Evolutionary conservation across 2,329 filamentous ascomycete genomes (phyloP).

Genomic region (Colletotrichum sp.): DNA sequence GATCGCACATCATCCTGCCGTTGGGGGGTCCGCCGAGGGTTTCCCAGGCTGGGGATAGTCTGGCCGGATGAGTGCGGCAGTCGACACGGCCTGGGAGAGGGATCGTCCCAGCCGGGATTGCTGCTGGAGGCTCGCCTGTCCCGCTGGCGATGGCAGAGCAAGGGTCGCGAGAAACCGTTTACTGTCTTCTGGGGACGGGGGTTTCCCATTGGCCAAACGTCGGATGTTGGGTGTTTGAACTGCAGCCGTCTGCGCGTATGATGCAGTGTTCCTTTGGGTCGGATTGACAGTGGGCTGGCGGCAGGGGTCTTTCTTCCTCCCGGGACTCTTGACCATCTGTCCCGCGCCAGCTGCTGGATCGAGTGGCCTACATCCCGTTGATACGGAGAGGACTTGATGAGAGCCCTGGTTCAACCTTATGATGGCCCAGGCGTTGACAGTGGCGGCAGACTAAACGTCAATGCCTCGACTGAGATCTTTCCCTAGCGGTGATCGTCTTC

Average conservation of each 20-base stretch:
- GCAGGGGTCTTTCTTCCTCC: background rate
- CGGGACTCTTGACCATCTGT: background rate
- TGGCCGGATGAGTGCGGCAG: background rate
- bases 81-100: background rate
- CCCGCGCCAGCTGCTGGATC: background rate
- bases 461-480: background rate
- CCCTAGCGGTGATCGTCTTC: background rate
- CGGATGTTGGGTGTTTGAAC: slow-evolving; percentile 1
- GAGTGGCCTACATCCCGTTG: background rate
- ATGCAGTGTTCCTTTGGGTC: background rate
- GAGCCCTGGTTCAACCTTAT: background rate
- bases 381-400: background rate
- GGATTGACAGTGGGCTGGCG: background rate
- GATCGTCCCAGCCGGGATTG: background rate
- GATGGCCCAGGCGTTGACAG: background rate
- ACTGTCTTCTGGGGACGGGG: background rate
- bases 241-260: background rate
- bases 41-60: background rate
- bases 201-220: background rate
- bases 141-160: background rate
- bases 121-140: background rate
- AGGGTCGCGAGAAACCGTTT: background rate
- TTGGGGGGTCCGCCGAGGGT: background rate
- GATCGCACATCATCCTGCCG: background rate
- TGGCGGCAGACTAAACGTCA: background rate